Evolutionary conservation across 495 filamentous ascomycete species (phyloP), one percentile per base, ranked within the genome.

Genomic region (Penicillium alfredii): DNA sequence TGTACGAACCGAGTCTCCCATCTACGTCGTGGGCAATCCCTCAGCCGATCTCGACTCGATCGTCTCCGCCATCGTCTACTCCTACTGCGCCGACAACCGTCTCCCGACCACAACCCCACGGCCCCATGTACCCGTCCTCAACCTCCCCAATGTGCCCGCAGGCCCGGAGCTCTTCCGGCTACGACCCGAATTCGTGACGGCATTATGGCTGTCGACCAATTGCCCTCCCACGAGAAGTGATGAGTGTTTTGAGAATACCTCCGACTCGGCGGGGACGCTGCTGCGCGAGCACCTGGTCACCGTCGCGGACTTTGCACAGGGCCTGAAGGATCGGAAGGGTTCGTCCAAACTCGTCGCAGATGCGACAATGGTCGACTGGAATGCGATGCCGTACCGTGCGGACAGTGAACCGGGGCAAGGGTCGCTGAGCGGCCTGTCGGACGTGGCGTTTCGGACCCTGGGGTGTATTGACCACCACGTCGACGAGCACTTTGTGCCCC

Each of bases 401-500:
- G 35, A 53, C 8, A 33, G 14, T 1, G 33, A 44, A 9, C 25
- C 17, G 8, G 61, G 61, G 4, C 43, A 43, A 3, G 64, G 66
- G 3, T 53, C 55, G 0, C 20, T 71, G 3, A 38, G 44, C 15
- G 58, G 55, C 2, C 52, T 71, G 10, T 25, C 49, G 6, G 22
- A 49, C 9, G 64, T 80, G 32, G 61, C 56, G 26, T 66, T 56
- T 16, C 53, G 64, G 4, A 71, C 90, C 1, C 51, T 73, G 5
- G 92, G 83, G n/a, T 86, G 84, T 38, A 81, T 98, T 28, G 92
- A 98, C 56, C 92, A 98, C 60, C 93, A 97, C 54, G 78, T 76
- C 0, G 86, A 98, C 47, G 92, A 98, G 51, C 45, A 64, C 21
- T 67, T 63, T 13, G 66, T 93, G 0, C 73, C 81, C 0, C 24